Evolutionary conservation across 805 yeast species (phyloP), one percentile per base, ranked within the genome.

Genomic region (Soucietia sequanensis): DNA sequence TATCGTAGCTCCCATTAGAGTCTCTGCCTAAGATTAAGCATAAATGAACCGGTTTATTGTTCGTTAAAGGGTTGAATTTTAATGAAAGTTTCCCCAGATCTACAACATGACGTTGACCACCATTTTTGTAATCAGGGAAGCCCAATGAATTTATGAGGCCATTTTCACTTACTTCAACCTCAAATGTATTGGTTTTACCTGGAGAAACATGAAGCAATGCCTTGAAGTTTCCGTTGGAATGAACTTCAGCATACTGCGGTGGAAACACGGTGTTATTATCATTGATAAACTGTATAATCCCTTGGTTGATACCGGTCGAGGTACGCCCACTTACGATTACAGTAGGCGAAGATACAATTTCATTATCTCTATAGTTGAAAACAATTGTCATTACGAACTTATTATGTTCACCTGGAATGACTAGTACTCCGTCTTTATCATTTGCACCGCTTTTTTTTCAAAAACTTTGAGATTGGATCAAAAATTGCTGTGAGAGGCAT

Each of bases 31-130:
- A 60, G 10, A 91, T 54, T 6, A 89, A 54, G 52, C 93, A 88
- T 31, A 90, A 58, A 56, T 90, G 93, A n/a, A 90, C 62, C 0
- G 93, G 93, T 30, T 84, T 84, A 47, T 84, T 78, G 35, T 78
- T 74, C 3, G 66, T 48, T 18, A 84, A 50, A 0, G 88, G 89
- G 1, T 66, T 55, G 52, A 41, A 61, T 19, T 25, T 35, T 7
- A 68, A 46, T 3, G 41, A 37, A 23, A 67, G 41, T 10, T 21
- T 19, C 4, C 51, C 60, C 1, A 33, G 24, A 20, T 67, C 72
- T 6, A 47, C 41, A 3, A 50, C 41, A 1, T 37, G 19, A 4
- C 54, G 53, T 4, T 34, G 12, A 6, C 29, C 33, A 2, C 46
- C 47, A 3, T 35, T 31, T 8, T 31, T 19, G 31, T 41, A 50